Conservation (phyloP, 2,329 filamentous ascomycete species). For the Aspergillus sp. region DNA sequence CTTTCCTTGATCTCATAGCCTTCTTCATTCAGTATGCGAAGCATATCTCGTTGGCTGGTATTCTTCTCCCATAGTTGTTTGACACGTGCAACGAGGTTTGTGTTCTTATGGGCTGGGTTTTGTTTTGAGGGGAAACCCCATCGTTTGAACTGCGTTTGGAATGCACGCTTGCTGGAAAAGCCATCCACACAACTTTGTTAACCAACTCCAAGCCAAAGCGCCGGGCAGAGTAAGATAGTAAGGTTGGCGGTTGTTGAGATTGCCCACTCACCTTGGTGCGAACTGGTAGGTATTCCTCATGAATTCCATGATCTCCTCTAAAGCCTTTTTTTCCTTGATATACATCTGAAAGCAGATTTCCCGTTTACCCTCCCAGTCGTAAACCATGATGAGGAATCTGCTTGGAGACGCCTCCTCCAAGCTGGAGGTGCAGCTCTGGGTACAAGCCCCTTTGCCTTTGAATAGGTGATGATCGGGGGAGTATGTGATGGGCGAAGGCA, state of each 20-base stretch:
- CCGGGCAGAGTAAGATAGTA: neutral
- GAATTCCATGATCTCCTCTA: slow-evolving; percentile 73
- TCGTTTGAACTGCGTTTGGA: slow-evolving; percentile 71
- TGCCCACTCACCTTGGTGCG: slow-evolving; percentile 61
- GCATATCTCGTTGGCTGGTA: slow-evolving; percentile 70
- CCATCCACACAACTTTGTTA: neutral
- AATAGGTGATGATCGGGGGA: neutral
- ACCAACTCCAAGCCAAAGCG: neutral
- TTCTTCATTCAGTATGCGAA: slow-evolving; percentile 66
- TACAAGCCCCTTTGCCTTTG: slow-evolving; percentile 6
- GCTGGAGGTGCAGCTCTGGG: slow-evolving; percentile 27
- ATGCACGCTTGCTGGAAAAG: slow-evolving; percentile 63
- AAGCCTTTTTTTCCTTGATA: slow-evolving; percentile 69
- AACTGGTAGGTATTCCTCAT: slow-evolving; percentile 67
- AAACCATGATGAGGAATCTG: slow-evolving; percentile 44
- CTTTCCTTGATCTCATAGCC: slow-evolving; percentile 71
- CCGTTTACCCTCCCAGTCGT: slow-evolving; percentile 67
- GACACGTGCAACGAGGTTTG: slow-evolving; percentile 65
- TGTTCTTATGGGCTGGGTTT: slow-evolving; percentile 69
- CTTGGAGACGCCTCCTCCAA: slow-evolving; percentile 22
- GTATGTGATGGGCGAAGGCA: slow-evolving; percentile 19
- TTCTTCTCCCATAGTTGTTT: slow-evolving; percentile 78
- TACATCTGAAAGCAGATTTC: slow-evolving; percentile 70
- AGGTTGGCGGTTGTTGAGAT: neutral
- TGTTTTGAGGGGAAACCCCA: slow-evolving; percentile 79